These are phyloP conservation scores for Colletotrichum acutatum DNA, from an alignment of 2,329 filamentous ascomycete genomes.

Conservation along the genomic window DNA sequence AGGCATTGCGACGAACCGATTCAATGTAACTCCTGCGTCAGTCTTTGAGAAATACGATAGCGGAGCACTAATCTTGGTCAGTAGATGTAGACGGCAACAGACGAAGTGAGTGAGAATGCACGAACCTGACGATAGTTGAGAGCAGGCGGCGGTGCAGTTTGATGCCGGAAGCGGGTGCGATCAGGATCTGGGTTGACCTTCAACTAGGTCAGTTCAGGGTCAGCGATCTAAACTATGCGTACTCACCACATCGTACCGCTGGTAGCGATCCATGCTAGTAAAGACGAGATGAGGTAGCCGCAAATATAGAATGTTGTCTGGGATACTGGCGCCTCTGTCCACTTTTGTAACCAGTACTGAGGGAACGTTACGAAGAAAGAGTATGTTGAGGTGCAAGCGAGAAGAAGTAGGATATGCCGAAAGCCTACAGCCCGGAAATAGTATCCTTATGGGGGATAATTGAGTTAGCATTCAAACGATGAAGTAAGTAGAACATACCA, in stretches of 20 bases:
- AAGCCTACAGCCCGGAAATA: slow-evolving; percentile 4
- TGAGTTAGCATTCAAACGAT: not conserved
- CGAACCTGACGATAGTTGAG: slow-evolving; percentile 9
- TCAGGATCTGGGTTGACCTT: slow-evolving; percentile 7
- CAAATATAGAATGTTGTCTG: slow-evolving; percentile 15
- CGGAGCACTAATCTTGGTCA: slow-evolving; percentile 1
- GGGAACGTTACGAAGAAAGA: slow-evolving; percentile 18
- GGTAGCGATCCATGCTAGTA: slow-evolving; percentile 10
- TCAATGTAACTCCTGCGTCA: slow-evolving; percentile 36
- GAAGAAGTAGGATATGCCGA: slow-evolving; percentile 13
- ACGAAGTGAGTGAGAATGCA: not conserved
- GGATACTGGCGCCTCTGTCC: slow-evolving; percentile 20
- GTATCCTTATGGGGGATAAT: not conserved
- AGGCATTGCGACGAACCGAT: slow-evolving; percentile 16
- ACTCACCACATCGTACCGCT: slow-evolving; percentile 19
- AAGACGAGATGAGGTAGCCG: slow-evolving; percentile 1
- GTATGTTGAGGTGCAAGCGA: slow-evolving; percentile 14
- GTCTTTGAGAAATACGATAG: slow-evolving; percentile 38
- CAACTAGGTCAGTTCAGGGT: not conserved
- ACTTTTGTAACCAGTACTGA: slow-evolving; percentile 29
- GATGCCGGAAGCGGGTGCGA: slow-evolving; percentile 7
- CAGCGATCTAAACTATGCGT: not conserved
- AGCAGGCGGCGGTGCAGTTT: slow-evolving; percentile 22
- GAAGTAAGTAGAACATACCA: not conserved
- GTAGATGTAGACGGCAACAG: too few species aligned